These are phyloP conservation scores for Tephrocybe rancida DNA, from an alignment of 768 basidiomycete species.

Conservation along the genomic window DNA sequence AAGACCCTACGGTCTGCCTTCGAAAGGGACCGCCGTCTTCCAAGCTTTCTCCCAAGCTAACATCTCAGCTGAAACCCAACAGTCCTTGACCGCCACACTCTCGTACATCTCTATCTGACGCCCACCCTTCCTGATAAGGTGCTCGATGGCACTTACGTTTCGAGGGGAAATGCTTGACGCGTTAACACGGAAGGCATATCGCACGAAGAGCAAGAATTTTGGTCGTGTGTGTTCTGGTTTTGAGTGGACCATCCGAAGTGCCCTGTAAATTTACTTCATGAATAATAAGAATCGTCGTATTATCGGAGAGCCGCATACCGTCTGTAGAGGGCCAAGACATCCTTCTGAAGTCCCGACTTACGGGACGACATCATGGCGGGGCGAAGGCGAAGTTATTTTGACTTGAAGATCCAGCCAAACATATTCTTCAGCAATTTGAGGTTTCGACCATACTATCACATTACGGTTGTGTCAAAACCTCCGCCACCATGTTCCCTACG, in stretches of 20 bases:
- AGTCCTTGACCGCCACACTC: slow-evolving; percentile 67
- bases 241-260: slow-evolving; percentile 70
- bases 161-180: slow-evolving; percentile 63
- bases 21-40: slow-evolving; percentile 4
- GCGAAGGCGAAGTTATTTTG: slow-evolving; percentile 8
- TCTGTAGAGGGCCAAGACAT: slow-evolving; percentile 53
- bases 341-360: slow-evolving; percentile 49
- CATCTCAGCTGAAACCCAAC: slow-evolving; percentile 76
- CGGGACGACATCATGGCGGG: slow-evolving; percentile 24
- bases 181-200: slow-evolving; percentile 69
- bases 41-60: slow-evolving; percentile 55
- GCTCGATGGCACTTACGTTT: slow-evolving; percentile 71
- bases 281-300: too few relatives aligned
- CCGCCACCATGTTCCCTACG: slow-evolving; percentile 28
- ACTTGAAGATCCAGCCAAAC: slow-evolving; percentile 10
- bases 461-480: too few relatives aligned
- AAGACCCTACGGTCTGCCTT: background rate
- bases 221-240: slow-evolving; percentile 63
- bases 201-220: slow-evolving; percentile 70
- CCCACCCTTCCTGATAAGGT: slow-evolving; percentile 69
- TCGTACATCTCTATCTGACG: slow-evolving; percentile 75
- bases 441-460: slow-evolving; percentile 4
- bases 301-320: slow-evolving; percentile 28
- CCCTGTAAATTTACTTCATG: slow-evolving; percentile 57
- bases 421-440: slow-evolving; percentile 5